Evolutionary conservation across 2,329 filamentous ascomycete species (phyloP), one percentile per base, ranked within the genome.

Genomic region (Penicillium fuscoglaucum): DNA sequence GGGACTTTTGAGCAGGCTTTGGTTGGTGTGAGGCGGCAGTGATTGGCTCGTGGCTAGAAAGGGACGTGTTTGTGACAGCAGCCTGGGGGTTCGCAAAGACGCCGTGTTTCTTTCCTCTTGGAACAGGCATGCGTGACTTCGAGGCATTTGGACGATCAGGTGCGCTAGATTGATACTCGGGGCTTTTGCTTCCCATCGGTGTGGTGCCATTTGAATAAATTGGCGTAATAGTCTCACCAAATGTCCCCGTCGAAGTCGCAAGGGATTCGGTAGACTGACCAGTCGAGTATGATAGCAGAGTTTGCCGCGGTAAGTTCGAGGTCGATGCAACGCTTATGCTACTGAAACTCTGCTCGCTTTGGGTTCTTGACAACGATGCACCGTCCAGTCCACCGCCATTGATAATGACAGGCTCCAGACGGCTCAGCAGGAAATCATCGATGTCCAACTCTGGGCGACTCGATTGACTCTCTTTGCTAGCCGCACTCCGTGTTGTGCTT

Each of bases 361-460:
- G 66, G n/a, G 73, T 76, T 47, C 74, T 69, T 54, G 68, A 67
- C 19, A 77, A 68, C 13, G 70, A 56, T 19, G 67, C 65, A 5
- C 68, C 69, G 35, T 74, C 72, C 47, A 71, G 52, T 40, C 76
- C 77, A 28, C 80, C 79, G 19, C 80, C 80, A 46, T 68, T 76
- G 51, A 82, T 81, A 44, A 81, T 66, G n/a, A 82, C 78, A 40
- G 80, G 80, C 48, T 80, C 77, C 33, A 82, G 69, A 33, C 80
- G 75, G 47, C 78, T 73, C 29, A 75, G 68, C 1, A 81, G 67
- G 56, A 82, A 83, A 47, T 80, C 77, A 62, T 83, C 80, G 17
- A 82, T 72, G 21, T 78, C 77, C 29, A 73, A 68, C 29, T 78
- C 77, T 33, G 72, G 73, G 17, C 71, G 72, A 57, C 74, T 76